Evolutionary conservation across 2,329 filamentous ascomycete genomes (phyloP).

Genomic region (Dryadomyces sulphureus): DNA sequence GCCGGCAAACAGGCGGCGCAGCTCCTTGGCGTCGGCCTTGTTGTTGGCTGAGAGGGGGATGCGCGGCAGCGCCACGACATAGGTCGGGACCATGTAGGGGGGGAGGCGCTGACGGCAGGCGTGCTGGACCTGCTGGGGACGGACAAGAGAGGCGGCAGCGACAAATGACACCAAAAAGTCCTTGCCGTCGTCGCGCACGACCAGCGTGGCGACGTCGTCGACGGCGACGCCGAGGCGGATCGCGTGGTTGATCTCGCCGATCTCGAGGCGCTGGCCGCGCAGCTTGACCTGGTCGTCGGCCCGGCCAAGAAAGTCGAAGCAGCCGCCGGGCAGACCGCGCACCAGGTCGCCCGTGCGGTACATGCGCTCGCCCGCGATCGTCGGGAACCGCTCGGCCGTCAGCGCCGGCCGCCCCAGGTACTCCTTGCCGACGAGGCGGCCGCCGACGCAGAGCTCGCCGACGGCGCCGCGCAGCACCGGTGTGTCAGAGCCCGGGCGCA

Average conservation of each 20-base stretch:
- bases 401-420: constrained; percentile 73
- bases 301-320: constrained; percentile 76
- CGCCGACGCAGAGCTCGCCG: constrained; percentile 80
- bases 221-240: constrained; percentile 49
- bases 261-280: constrained; percentile 74
- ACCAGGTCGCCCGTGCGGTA: constrained; percentile 88
- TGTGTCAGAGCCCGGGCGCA: constrained; percentile 51
- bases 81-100: constrained; percentile 81
- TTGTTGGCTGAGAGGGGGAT: constrained; percentile 82
- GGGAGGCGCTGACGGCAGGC: constrained; percentile 59
- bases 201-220: constrained; percentile 60
- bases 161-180: constrained; percentile 75
- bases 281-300: constrained; percentile 89
- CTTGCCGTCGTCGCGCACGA: constrained; percentile 54
- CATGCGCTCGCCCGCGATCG: constrained; percentile 38
- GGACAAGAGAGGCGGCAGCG: constrained; percentile 6
- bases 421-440: constrained; percentile 74
- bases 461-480: constrained; percentile 66
- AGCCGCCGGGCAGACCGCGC: constrained; percentile 61
- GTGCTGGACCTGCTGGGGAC: constrained; percentile 27
- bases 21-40: constrained; percentile 62
- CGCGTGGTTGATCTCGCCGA: constrained; percentile 79
- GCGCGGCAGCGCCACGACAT: constrained; percentile 54
- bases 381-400: constrained; percentile 62
- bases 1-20: constrained; percentile 50